Evolutionary conservation across 768 basidiomycete genomes (phyloP).

Genomic region (Kwoniella newhampshirensis): DNA sequence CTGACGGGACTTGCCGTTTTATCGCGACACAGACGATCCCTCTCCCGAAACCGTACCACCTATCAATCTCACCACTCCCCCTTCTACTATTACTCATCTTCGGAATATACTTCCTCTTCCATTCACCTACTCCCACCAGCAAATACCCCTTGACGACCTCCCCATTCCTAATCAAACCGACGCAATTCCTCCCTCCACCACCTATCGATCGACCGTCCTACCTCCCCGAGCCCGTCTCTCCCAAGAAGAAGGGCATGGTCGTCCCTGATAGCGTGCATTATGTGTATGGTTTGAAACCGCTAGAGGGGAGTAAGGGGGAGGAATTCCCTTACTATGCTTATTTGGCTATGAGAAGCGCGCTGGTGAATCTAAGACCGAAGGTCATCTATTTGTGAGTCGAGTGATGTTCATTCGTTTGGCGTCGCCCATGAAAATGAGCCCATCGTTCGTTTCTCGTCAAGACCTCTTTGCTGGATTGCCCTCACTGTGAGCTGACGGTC

Average conservation of each 20-base stretch:
- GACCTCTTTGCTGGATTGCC: too few relatives aligned
- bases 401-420: background rate
- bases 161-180: constrained; percentile 28
- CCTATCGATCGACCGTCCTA: constrained; percentile 24
- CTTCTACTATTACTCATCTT: constrained; percentile 7
- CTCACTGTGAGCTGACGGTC: background rate
- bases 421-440: too few relatives aligned
- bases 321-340: constrained; percentile 55
- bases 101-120: constrained; percentile 6
- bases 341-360: constrained; percentile 51
- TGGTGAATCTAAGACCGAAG: constrained; percentile 51
- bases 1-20: background rate
- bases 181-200: constrained; percentile 33
- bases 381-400: constrained; percentile 52
- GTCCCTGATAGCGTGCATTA: constrained; percentile 53
- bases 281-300: constrained; percentile 52
- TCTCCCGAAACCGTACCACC: background rate
- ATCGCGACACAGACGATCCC: constrained; percentile 10
- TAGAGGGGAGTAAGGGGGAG: constrained; percentile 30
- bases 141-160: constrained; percentile 15
- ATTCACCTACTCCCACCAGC: background rate
- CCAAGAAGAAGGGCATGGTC: constrained; percentile 36
- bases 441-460: too few relatives aligned
- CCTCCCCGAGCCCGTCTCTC: constrained; percentile 32
- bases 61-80: constrained; percentile 1